Percentiles rank a stretch among this genome's conserved stretches.
Evolutionary conservation across 352 stramenopile species (phyloP).

Genomic region (Globisporangium canariense): DNA sequence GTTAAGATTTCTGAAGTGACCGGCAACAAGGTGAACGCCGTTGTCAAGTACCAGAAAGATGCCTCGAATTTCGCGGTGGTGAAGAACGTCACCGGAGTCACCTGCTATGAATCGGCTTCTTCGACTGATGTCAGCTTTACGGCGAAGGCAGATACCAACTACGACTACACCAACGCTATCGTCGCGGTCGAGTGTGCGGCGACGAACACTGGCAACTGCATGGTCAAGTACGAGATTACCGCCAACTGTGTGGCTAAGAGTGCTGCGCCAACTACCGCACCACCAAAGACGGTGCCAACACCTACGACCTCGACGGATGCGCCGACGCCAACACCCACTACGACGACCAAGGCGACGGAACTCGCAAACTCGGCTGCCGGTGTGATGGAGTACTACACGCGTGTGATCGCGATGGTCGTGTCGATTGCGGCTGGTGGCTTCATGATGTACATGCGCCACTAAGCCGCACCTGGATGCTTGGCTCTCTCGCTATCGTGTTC

Average conservation of each 20-base stretch:
- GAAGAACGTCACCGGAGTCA: background rate
- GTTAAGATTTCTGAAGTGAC: background rate
- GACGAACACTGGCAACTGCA: background rate
- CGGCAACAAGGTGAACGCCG: background rate
- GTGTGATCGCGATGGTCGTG: slow-evolving; percentile 9
- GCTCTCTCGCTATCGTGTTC: background rate
- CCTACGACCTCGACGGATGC: background rate
- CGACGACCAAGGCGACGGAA: background rate
- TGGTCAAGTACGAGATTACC: background rate
- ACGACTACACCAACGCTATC: background rate
- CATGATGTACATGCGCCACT: slow-evolving; percentile 11
- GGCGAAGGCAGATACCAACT: background rate
- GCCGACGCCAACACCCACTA: background rate
- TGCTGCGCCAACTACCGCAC: background rate
- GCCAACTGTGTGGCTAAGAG: background rate
- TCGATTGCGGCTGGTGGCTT: slow-evolving; percentile 7
- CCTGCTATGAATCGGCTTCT: background rate
- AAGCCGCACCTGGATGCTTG: background rate
- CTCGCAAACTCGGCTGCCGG: background rate
- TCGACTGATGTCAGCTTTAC: background rate
- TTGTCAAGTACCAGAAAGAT: background rate
- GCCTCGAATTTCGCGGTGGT: background rate
- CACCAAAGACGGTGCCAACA: background rate
- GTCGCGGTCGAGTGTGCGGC: background rate
- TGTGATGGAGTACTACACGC: slow-evolving; percentile 11